Evolutionary conservation across 352 stramenopile species (phyloP), one percentile per base, ranked within the genome.

Genomic region (Phytophthora brassicae): DNA sequence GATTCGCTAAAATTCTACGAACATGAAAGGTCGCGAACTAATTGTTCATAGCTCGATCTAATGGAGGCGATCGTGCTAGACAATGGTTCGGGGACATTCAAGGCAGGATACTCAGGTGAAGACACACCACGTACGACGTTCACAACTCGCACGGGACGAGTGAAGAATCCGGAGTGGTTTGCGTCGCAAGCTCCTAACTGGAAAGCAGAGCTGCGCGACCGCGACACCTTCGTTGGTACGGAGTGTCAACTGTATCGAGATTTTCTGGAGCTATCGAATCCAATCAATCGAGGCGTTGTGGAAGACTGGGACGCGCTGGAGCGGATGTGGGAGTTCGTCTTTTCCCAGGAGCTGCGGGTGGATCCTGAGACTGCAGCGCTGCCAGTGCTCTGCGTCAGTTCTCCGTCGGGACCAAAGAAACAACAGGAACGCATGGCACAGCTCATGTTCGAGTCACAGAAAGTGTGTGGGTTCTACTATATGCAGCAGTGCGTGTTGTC

Each of bases 221-320:
- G 81, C 41, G 84, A 91, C 23, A 87, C 59, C n/a, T 91, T 89
- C 39, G 79, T 92, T 3, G 75, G 79, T 12, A 57, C 47, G 42
- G 77, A 89, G 58, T 85, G 79, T 38, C 77, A 89, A 57, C 63
- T 88, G 55, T 83, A 85, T 56, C 77, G 80, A 6, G 86, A 93
- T 49, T 83, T 76, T 36, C 53, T 92, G 12, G 84, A 90, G 33
- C 64, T 88, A 20, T 73, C 81, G 26, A 72, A 94, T 26, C 89
- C 90, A 1, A 85, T 96, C 26, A 76, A 90, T 22, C 68, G 85
- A 7, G 90, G 90, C 3, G 43, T 93, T 20, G 74, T 97, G 5
- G 73, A 89, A 55, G 81, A 97, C 61, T 95, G 86, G 82, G 88
- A 94, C 47, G 76, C 85, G 16, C 71, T 97, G 41, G 89, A 97